These are phyloP conservation scores for Plasmodium knowlesi DNA, from an alignment of 169 alveolate genomes.

Conservation along the genomic window DNA sequence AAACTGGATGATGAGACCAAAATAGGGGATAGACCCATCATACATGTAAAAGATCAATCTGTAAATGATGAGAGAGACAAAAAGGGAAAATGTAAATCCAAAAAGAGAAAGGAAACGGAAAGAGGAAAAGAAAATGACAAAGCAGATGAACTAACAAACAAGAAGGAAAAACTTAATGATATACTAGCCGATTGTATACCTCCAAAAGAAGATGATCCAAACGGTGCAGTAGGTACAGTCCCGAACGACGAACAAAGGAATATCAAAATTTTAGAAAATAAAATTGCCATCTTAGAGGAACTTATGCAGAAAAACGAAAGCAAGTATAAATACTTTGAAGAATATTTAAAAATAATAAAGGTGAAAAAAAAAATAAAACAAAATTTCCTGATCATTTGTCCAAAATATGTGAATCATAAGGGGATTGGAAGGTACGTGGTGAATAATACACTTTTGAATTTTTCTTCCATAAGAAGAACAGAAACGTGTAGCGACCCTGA, in stretches of 20 bases:
- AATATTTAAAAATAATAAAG: constrained; percentile 52
- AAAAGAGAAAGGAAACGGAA: not conserved
- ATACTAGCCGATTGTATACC: not conserved
- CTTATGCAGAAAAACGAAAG: constrained; percentile 27
- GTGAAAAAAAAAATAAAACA: constrained; percentile 31
- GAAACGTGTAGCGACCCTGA: not conserved
- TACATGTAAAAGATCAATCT: not conserved
- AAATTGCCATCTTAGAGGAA: constrained; percentile 53
- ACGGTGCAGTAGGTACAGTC: not conserved
- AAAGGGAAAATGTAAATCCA: not conserved
- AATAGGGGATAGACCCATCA: not conserved
- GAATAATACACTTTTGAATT: constrained; percentile 2
- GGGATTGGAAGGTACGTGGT: constrained; percentile 37
- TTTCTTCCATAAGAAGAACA: not conserved
- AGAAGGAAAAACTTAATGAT: constrained; percentile 3
- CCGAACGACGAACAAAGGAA: constrained; percentile 8
- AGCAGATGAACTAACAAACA: not conserved
- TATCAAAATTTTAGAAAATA: constrained; percentile 36
- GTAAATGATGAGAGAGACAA: not conserved
- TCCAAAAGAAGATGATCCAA: not conserved
- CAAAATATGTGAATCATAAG: constrained; percentile 45
- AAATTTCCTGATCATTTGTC: constrained; percentile 37
- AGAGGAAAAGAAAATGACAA: not conserved
- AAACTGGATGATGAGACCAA: not conserved
- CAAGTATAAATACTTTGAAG: constrained; percentile 57